Base-by-base conservation (phyloP, 2,329 filamentous ascomycete genomes). In the Aplosporella prunicola region DNA sequence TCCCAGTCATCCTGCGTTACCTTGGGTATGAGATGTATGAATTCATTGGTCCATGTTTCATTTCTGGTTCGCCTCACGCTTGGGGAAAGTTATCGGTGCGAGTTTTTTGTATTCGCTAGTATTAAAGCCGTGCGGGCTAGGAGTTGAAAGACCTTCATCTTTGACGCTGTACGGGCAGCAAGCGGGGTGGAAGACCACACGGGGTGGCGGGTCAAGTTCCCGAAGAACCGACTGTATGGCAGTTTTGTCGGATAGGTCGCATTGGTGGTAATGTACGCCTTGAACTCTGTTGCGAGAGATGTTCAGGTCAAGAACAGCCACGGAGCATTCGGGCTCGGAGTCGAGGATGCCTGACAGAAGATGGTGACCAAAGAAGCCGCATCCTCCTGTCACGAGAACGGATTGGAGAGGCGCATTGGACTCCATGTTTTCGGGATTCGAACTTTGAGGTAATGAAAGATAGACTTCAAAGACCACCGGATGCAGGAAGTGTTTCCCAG, bases 131-230 rank as follows among this genome's bases (percentile, higher is more conserved):
- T n/a, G n/a, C n/a, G n/a, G n/a, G n/a, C n/a, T n/a, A n/a, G n/a
- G n/a, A n/a, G n/a, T n/a, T n/a, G n/a, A n/a, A n/a, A n/a, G n/a
- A n/a, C n/a, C n/a, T n/a, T n/a, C n/a, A n/a, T n/a, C n/a, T n/a
- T n/a, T n/a, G 15, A 34, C 13, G n/a, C 41, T 35, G 13, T 32
- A 37, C 1, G 34, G 30, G 7, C 45, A 45, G 20, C 32, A 42
- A 9, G 45, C 45, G 8, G 34, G 42, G 31, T 48, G 39, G 42
- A 48, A 39, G 23, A 48, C 39, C 6, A 48, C 43, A 32, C 35
- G 16, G 3, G 43, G 43, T 16, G 32, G 22, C 5, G 22, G 24
- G n/a, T 46, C 23, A 15, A 39, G 25, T 22, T 41, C 31, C 15
- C 16, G 17, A 15, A 48, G 40, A 28, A 46, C 38, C 13, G 30